A percentile compares a stretch with the other conserved stretches of the same genome.
Evolutionary conservation across 2,329 filamentous ascomycete species (phyloP).

Genomic region (Celoporthe dispersa): DNA sequence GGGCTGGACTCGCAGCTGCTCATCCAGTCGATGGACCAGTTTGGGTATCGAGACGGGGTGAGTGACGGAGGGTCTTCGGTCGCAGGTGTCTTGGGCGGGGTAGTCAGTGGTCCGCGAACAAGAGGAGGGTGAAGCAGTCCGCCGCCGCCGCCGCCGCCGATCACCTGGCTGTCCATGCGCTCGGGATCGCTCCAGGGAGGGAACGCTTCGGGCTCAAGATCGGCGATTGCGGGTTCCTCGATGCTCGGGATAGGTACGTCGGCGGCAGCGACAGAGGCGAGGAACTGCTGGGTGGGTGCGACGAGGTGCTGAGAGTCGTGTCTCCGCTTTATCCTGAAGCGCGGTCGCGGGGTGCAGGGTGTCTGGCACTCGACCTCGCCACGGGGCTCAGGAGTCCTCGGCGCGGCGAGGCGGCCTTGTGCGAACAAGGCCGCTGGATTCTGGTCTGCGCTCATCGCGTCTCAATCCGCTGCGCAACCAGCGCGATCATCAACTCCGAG

Average conservation of each 20-base stretch:
- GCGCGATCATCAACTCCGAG: constrained; percentile 16
- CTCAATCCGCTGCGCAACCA: constrained; percentile 11
- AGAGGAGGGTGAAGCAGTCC: constrained; percentile 34
- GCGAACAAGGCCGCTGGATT: constrained; percentile 18
- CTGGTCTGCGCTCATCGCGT: constrained; percentile 27
- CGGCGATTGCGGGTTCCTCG: constrained; percentile 54
- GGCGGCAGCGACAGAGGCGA: constrained; percentile 68
- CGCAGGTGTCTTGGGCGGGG: constrained; percentile 64
- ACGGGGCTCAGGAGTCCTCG: constrained; percentile 59
- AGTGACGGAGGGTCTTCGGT: constrained; percentile 50
- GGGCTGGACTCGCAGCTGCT: constrained; percentile 63
- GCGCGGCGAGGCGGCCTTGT: constrained; percentile 50
- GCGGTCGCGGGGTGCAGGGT: constrained; percentile 57
- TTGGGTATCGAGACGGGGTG: constrained; percentile 55
- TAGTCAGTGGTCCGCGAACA: constrained; percentile 49
- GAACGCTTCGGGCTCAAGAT: constrained; percentile 24
- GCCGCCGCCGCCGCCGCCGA: constrained; percentile 31
- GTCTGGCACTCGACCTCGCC: constrained; percentile 43
- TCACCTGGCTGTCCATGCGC: constrained; percentile 34
- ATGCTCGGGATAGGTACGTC: constrained; percentile 69
- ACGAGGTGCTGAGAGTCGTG: constrained; percentile 53
- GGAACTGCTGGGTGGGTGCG: constrained; percentile 67
- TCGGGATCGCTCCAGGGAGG: constrained; percentile 47
- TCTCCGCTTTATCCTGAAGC: constrained; percentile 60
- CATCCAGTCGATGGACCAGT: constrained; percentile 63